Conservation (phyloP, 495 filamentous ascomycete genomes). For the Penicilliopsis zonata region DNA sequence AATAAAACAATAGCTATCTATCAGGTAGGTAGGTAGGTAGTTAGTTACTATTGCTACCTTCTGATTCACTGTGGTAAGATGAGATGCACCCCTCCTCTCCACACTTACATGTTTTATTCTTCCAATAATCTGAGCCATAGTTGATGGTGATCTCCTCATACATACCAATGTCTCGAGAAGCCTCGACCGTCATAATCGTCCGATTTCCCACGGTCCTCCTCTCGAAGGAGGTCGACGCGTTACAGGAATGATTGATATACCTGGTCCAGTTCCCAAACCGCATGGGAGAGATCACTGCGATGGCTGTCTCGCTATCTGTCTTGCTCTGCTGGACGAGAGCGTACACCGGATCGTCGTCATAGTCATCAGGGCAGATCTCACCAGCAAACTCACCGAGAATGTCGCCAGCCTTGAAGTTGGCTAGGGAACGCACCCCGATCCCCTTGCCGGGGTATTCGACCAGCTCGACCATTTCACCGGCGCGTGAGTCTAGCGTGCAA, state of each 20-base stretch:
- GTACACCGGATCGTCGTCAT: constrained; percentile 3
- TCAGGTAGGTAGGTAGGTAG: no score
- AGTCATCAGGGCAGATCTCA: constrained; percentile 8
- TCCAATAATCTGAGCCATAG: constrained; percentile 22
- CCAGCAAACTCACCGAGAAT: constrained; percentile 23
- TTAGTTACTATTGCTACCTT: no score
- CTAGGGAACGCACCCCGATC: constrained; percentile 21
- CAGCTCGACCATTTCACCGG: constrained; percentile 20
- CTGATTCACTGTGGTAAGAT: background rate
- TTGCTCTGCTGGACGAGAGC: constrained; percentile 1
- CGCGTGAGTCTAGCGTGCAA: constrained; percentile 6
- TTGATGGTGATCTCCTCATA: constrained; percentile 23
- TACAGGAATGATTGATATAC: constrained; percentile 67
- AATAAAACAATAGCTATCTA: no score
- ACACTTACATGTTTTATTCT: constrained; percentile 5
- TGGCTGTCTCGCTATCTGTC: background rate
- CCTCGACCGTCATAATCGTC: constrained; percentile 10
- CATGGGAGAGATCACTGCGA: constrained; percentile 2
- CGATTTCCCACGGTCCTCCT: constrained; percentile 11
- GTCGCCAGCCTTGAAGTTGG: constrained; percentile 10
- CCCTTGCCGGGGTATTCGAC: constrained; percentile 16
- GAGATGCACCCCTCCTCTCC: constrained; percentile 5
- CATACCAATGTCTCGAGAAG: constrained; percentile 12
- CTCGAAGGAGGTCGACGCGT: constrained; percentile 27
- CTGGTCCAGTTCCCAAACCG: constrained; percentile 41